A percentile compares a stretch with the other conserved stretches of the same genome.
Conservation (phyloP, 2,329 filamentous ascomycete genomes). For the Talaromyces islandicus region DNA sequence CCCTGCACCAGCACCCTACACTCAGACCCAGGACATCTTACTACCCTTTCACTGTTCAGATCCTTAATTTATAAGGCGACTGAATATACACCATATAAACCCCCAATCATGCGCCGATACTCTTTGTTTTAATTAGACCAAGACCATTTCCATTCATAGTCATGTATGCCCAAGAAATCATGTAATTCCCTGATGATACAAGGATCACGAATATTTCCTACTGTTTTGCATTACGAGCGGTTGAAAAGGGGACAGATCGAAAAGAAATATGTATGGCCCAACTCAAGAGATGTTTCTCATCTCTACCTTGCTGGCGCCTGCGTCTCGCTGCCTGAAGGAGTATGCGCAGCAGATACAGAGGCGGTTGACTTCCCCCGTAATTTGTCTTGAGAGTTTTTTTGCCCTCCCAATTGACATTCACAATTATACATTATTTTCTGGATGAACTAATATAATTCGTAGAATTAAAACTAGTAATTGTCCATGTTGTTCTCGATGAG, state of each 20-base stretch:
- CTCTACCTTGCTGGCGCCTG: neutral
- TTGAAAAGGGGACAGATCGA: neutral
- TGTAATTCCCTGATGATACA: slow-evolving; percentile 31
- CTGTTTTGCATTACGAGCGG: neutral
- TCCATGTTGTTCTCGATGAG: no score
- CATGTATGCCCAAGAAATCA: slow-evolving; percentile 37
- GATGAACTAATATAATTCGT: neutral
- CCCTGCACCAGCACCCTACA: slow-evolving; percentile 8
- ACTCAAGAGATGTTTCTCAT: neutral
- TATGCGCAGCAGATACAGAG: neutral
- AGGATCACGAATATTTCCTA: slow-evolving; percentile 26
- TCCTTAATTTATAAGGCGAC: slow-evolving; percentile 2
- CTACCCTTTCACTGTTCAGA: slow-evolving; percentile 5
- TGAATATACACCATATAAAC: slow-evolving; percentile 10
- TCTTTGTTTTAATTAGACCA: slow-evolving; percentile 32
- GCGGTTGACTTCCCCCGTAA: neutral
- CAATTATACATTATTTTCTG: neutral
- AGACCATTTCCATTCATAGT: slow-evolving; percentile 15
- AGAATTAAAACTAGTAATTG: neutral
- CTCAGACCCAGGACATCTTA: slow-evolving; percentile 6
- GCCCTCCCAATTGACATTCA: neutral
- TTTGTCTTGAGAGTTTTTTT: neutral
- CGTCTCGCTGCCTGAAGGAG: neutral
- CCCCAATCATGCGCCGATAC: slow-evolving; percentile 6
- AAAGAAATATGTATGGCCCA: neutral